Base-by-base conservation (phyloP, 75 land plant species). In the Isoetes taiwanensis region DNA sequence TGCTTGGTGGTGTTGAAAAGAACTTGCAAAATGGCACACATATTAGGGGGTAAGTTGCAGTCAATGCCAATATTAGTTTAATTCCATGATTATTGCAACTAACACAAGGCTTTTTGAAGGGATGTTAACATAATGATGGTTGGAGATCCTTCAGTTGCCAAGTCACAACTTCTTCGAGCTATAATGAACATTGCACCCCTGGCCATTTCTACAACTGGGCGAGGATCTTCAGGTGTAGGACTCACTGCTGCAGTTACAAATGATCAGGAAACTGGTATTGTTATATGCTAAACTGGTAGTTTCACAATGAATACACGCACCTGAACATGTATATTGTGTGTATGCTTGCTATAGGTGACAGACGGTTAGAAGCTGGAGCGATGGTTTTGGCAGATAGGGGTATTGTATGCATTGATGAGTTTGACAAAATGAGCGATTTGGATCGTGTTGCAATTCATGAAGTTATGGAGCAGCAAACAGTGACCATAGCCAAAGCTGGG, bases 381-480 rank as follows among this genome's bases (percentile, higher is more conserved):
- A 94, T 94, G 96, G 99, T 94, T 32, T 82, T 94, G 62, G 99
- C 96, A 33, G 99, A 94, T 58, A 72, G 99, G 26, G 99, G 99
- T 34, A 77, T 93, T 64, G 95, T 93, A 17, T 91, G 97, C 59
- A 91, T 91, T 67, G 97, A 91, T 71, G 99, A 94, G 58, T 94
- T 94, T 78, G 99, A 94, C 70, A 94, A 94, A 68, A 94, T 94
- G 99, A 94, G 81, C 73, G 99, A 94, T 52, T 84, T 78, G 42
- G 99, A 94, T 64, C 81, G 99, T 56, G 99, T 94, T 59, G 76
- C 99, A 6, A 91, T 91, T 30, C 96, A 94, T 65, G 99, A 94
- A 73, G 99, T 89, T 39, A 94, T 94, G 99, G 99, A 94, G 41
- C 99, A 94, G 64, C 99, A 94, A 66, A 94, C 99, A 34, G 99